Evolutionary conservation across 176 grass and related monocot genomes (phyloP), one percentile per base, ranked within the genome.

Genomic region (Lolium multiflorum): DNA sequence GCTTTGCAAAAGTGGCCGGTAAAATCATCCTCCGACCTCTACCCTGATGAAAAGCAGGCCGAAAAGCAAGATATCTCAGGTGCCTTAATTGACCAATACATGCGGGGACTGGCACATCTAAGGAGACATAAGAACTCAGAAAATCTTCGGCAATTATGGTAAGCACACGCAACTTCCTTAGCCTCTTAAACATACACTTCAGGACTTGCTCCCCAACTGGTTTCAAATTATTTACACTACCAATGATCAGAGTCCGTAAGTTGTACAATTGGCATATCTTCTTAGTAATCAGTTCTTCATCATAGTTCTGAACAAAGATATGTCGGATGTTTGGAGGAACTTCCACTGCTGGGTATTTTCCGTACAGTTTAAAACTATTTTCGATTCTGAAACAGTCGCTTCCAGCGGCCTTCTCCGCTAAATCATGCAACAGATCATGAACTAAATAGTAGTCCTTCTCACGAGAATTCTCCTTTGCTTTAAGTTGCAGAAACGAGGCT

Each of bases 71-170:
- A 47, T 87, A 79, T 1, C 84, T 77, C 5, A 90, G 60, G 55
- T 87, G 79, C 47, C 73, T 90, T 49, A 86, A 64, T 17, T 83
- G 62, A 17, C 62, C 83, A 25, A 90, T 82, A 28, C 71, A 81
- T 56, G 51, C 46, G 58, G 78, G 71, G 22, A 90, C 5, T 65
- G 6, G 7, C 44, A 47, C 44, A 49, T 49, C 47, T 49, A 9
- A 48, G 46, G 46, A 48, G 46, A 48, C 0, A 48, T 10, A 10
- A 48, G 0, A 10, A 10, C 8, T 7, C 2, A 2, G 9, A 10
- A 10, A 9, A 48, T 48, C 10, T 48, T 9, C 10, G 9, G 7
- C 10, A 66, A 66, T 31, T 31, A 31, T 31, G 28, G 28, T 31
- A 31, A 31, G 28, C 28, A 31, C 28, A 31, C 28, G 28, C 41